Evolutionary conservation across 1,284 basidiomycete species (phyloP), one percentile per base, ranked within the genome.

Genomic region (Cutaneotrichosporon dermatis): DNA sequence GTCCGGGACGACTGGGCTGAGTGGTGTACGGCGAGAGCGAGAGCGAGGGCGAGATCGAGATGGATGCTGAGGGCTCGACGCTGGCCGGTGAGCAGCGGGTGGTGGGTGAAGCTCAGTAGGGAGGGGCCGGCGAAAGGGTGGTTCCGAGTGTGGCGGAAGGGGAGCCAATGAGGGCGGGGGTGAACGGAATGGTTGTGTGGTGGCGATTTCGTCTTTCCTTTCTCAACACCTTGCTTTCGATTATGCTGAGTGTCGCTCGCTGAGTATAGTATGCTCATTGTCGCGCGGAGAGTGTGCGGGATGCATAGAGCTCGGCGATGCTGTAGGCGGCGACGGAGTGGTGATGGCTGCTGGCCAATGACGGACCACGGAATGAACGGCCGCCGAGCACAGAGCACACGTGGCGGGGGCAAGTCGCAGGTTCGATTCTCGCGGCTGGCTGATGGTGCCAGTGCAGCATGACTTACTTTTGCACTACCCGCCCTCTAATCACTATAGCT

Each of bases 311-410:
- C 35, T 36, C 12, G 4, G 11, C 50, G 16, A 13, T 13, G 50
- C 6, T 1, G 15, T 8, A 12, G 25, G 37, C 50, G 37, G 50
- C 39, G 39, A 42, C 10, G 39, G 16, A 6, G 39, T 4, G 37
- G 11, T 4, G 39, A 40, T 13, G 8, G 7, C 4, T 11, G 9
- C 7, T 13, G 16, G 50, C 50, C 50, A 51, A 51, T 51, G 50
- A 33, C 16, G 37, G 8, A 6, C 43, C 12, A 12, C 12, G 43
- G 13, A 16, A 44, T 44, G 6, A 15, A 54, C 11, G n/a, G 8
- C 16, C 69, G 65, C 62, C 70, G 57, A 1, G 66, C 64, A 51
- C 25, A 25, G 25, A 25, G 25, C 25, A 25, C 25, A 25, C 25
- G 25, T 25, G 25, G 25, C 25, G 25, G 25, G 25, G 25, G 25